Conservation (phyloP, 2,329 filamentous ascomycete species). For the Colletotrichum sp. region DNA sequence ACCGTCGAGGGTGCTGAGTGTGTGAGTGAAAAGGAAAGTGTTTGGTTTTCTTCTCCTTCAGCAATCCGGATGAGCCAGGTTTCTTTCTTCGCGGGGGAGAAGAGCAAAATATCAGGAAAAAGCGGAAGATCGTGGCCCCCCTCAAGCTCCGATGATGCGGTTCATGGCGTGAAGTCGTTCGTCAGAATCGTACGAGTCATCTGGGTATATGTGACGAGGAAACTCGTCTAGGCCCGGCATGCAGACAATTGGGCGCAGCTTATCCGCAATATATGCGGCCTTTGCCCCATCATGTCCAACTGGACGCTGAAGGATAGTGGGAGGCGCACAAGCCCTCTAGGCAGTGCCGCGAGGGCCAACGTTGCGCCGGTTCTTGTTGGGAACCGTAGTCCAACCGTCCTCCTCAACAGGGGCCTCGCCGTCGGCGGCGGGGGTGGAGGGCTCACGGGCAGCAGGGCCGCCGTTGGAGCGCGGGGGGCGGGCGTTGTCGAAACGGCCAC, state of each 20-base stretch:
- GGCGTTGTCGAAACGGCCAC: slow-evolving; percentile 49
- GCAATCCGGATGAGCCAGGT: slow-evolving; percentile 5
- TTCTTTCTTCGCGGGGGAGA: background rate
- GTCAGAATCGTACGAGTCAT: slow-evolving; percentile 23
- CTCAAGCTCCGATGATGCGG: slow-evolving; percentile 18
- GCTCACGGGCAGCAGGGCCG: slow-evolving; percentile 40
- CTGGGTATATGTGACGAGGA: slow-evolving; percentile 20
- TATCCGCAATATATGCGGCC: slow-evolving; percentile 9
- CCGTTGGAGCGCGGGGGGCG: slow-evolving; percentile 57
- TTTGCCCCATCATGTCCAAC: slow-evolving; percentile 6
- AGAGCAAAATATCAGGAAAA: slow-evolving; percentile 13
- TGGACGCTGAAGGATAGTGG: slow-evolving; percentile 15
- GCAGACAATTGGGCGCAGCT: slow-evolving; percentile 13
- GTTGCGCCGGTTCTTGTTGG: slow-evolving; percentile 26
- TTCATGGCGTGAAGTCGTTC: slow-evolving; percentile 22
- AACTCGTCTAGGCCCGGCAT: slow-evolving; percentile 17
- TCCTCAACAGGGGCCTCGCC: slow-evolving; percentile 49
- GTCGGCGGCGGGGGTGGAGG: slow-evolving; percentile 37
- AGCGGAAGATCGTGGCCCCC: background rate
- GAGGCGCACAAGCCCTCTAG: slow-evolving; percentile 14
- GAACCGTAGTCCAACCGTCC: slow-evolving; percentile 70
- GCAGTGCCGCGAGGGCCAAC: slow-evolving; percentile 15
- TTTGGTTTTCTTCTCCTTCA: slow-evolving; percentile 6
- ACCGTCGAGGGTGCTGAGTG: slow-evolving; percentile 15
- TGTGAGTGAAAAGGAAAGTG: background rate